Conservation (phyloP, 192 early-diverging fungal genomes). For the Ambispora gerdemannii region DNA sequence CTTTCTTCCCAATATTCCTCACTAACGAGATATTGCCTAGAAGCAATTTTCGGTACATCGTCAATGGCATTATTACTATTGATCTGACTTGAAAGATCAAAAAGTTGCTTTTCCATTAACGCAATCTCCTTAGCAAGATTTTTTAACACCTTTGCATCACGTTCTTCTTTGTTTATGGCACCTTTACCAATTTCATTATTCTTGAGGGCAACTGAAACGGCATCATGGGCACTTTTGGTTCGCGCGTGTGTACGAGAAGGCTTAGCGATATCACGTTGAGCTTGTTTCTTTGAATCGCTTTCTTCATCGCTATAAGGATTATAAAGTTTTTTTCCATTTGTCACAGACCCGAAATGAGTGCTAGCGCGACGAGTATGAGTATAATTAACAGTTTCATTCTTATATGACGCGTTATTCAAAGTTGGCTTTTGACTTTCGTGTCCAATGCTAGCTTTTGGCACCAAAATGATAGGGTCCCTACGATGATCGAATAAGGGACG, state of each 20-base stretch:
- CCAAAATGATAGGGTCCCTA: slow-evolving; percentile 1
- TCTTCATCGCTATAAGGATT: slow-evolving; percentile 15
- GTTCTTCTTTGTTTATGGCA: not conserved
- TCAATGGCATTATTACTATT: not conserved
- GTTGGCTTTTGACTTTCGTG: not conserved
- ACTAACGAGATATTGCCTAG: not conserved
- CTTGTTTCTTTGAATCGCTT: not conserved
- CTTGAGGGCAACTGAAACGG: too few relatives aligned
- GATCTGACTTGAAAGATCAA: not conserved
- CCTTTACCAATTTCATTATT: not conserved
- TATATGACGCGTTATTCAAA: not conserved
- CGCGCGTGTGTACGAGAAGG: not conserved
- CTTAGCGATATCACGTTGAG: not conserved
- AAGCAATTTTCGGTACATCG: not conserved
- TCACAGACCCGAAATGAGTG: not conserved
- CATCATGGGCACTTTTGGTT: not conserved
- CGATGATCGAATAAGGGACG: slow-evolving; percentile 9
- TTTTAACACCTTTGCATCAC: not conserved
- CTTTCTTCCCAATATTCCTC: slow-evolving; percentile 22
- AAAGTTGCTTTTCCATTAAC: not conserved
- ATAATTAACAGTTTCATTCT: not conserved
- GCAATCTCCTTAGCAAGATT: slow-evolving; percentile 1
- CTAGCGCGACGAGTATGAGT: not conserved
- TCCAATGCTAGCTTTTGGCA: not conserved
- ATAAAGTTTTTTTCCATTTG: slow-evolving; percentile 10